These are phyloP conservation scores for Trifolium pratense DNA, from an alignment of 306 rosid species.

Conservation along the genomic window DNA sequence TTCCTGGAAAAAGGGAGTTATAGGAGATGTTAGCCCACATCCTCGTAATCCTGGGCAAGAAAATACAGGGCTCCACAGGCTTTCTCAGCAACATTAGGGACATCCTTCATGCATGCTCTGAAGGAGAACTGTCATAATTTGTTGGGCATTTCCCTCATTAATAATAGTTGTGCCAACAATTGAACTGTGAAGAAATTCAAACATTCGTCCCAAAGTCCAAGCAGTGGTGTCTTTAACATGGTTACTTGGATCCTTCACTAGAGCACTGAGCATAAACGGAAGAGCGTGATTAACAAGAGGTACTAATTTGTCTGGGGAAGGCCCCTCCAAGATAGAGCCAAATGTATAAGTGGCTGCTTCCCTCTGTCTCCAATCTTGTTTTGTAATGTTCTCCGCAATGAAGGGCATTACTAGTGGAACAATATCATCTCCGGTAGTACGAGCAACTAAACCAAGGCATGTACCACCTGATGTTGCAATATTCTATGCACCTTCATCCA, in stretches of 20 bases:
- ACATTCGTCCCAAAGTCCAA: slow-evolving; percentile 93
- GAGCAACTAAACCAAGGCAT: slow-evolving; percentile 89
- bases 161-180: slow-evolving; percentile 71
- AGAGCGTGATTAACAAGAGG: slow-evolving; percentile 77
- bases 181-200: slow-evolving; percentile 88
- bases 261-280: slow-evolving; percentile 77
- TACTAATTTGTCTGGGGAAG: slow-evolving; percentile 74
- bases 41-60: slow-evolving; percentile 91
- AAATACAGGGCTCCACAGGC: slow-evolving; percentile 94
- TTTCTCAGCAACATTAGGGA: slow-evolving; percentile 92
- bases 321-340: slow-evolving; percentile 95
- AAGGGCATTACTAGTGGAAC: slow-evolving; percentile 88
- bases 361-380: slow-evolving; percentile 93
- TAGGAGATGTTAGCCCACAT: slow-evolving; percentile 62
- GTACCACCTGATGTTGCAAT: slow-evolving; percentile 98
- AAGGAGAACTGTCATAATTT: slow-evolving; percentile 81
- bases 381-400: slow-evolving; percentile 82
- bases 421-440: slow-evolving; percentile 84
- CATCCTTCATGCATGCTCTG: slow-evolving; percentile 96
- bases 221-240: slow-evolving; percentile 97
- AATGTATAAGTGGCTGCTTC: slow-evolving; percentile 94
- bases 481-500: slow-evolving; percentile 97
- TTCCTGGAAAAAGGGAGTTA: slow-evolving; percentile 82
- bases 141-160: slow-evolving; percentile 77
- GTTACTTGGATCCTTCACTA: slow-evolving; percentile 75